Percentiles rank a stretch among this genome's conserved stretches.
phyloP scores from a whole-genome alignment of 345 rosid species.

The Erucastrum elatum region DNA sequence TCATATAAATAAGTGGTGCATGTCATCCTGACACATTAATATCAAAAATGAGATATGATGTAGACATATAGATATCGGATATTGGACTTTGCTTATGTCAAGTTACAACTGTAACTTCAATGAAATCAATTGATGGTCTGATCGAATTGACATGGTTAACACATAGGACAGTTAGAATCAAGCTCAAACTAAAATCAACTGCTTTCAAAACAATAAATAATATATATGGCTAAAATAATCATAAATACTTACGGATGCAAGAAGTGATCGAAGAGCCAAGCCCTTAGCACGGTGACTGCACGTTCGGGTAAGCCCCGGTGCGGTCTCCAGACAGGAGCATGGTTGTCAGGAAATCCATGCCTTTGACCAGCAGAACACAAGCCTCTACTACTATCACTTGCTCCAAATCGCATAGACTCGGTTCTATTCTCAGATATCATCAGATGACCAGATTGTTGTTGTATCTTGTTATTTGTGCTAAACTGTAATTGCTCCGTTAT shows the following conservation, averaged over 20 bases:
- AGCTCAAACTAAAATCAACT: constrained; percentile 4
- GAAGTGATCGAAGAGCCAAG: constrained; percentile 90
- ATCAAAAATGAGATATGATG: constrained; percentile 16
- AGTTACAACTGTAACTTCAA: neutral
- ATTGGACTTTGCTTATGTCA: constrained; percentile 18
- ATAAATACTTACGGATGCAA: constrained; percentile 77
- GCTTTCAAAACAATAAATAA: neutral
- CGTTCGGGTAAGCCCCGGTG: constrained; percentile 92
- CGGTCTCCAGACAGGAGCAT: constrained; percentile 89
- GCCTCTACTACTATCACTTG: constrained; percentile 41
- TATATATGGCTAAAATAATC: neutral
- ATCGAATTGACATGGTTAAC: constrained; percentile 9
- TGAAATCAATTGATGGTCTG: constrained; percentile 1
- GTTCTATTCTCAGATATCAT: constrained; percentile 44
- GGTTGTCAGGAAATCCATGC: constrained; percentile 54
- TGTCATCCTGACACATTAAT: constrained; percentile 15
- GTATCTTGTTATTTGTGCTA: constrained; percentile 40
- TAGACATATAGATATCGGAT: constrained; percentile 2
- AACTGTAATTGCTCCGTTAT: constrained; percentile 77
- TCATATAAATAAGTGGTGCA: constrained; percentile 8
- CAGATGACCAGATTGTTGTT: constrained; percentile 36
- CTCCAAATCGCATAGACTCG: constrained; percentile 52
- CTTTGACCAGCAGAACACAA: constrained; percentile 47
- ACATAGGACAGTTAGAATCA: neutral
- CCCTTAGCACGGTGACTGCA: constrained; percentile 76